Base-by-base conservation (phyloP, 257 asterid genomes). In the Solanum chmielewskii region DNA sequence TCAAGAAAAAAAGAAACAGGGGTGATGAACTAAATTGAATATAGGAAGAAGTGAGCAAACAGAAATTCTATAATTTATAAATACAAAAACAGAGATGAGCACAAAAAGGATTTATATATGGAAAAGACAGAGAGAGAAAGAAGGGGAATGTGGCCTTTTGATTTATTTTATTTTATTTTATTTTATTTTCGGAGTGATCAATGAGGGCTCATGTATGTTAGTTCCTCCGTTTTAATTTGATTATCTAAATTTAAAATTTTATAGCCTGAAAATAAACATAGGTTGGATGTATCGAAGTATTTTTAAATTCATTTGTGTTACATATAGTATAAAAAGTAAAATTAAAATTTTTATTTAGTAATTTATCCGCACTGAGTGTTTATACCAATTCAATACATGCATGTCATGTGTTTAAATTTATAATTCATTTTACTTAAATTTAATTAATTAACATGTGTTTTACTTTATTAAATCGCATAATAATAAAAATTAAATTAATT, bases 141-240 rank as follows among this genome's bases (percentile, higher is more conserved):
- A 5, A 4, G 66, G 6, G 62, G 64, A 13, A 74, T 27, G 74
- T 10, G 18, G 13, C 20, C 37, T 85, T 23, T 11, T 39, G 1
- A 77, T 86, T 85, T 90, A 86, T 86, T 86, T 82, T 33, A 3
- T 33, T 33, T 35, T 4, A 35, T 59, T 60, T 45, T 8, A 77
- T 18, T 77, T 47, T 80, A 14, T 15, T 47, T 66, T 71, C 85
- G 90, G 90, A 88, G 88, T 84, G 87, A 89, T 89, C 86, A 86
- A 85, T 25, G 90, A 59, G 76, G 16, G 10, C 3, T n/a, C 70
- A n/a, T 23, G 31, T n/a, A 23, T 10, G 12, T 60, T 60, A 60
- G 7, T 23, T 1, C 0, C 15, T 4, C 31, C 0, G 3, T 11
- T 59, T 59, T 8, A 59, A 59, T 20, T 59, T 8, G 0, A 3